Percentiles rank a stretch among this genome's conserved stretches.
Conservation (phyloP, 352 stramenopile species). For the Globisporangium recalcitrans region DNA sequence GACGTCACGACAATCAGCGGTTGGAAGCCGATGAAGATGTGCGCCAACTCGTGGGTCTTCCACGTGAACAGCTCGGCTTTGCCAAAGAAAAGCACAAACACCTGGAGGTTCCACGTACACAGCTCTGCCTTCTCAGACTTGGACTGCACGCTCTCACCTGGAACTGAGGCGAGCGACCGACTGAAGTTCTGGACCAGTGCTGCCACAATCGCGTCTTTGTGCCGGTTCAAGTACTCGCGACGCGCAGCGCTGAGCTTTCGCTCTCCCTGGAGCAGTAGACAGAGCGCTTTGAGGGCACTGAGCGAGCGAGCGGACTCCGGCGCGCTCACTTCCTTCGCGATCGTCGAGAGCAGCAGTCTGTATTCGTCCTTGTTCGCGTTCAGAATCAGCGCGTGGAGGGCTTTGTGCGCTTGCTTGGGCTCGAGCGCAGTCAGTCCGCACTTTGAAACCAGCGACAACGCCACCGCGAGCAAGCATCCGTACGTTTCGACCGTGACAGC, state of each 20-base stretch:
- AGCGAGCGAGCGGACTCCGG: constrained; percentile 37
- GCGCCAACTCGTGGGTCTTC: constrained; percentile 66
- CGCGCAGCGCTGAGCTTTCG: constrained; percentile 50
- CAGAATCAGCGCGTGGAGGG: constrained; percentile 40
- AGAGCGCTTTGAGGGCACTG: constrained; percentile 45
- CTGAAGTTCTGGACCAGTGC: constrained; percentile 44
- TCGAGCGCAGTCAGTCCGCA: not conserved
- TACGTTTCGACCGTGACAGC: constrained; percentile 51
- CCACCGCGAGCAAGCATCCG: constrained; percentile 55
- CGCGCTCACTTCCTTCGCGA: constrained; percentile 48
- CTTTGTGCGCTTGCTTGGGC: constrained; percentile 1
- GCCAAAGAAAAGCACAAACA: constrained; percentile 63
- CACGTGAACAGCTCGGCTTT: constrained; percentile 80
- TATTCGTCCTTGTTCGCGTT: constrained; percentile 73
- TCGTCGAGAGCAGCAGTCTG: constrained; percentile 47
- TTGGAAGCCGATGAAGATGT: constrained; percentile 64
- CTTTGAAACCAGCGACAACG: constrained; percentile 26
- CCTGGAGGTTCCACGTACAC: constrained; percentile 48
- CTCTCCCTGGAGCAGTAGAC: constrained; percentile 51
- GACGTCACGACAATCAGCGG: constrained; percentile 33
- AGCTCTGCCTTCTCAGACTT: constrained; percentile 18
- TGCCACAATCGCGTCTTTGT: constrained; percentile 47
- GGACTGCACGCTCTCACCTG: not conserved
- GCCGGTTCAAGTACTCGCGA: constrained; percentile 40
- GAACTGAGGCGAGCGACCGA: constrained; percentile 22